Base-by-base conservation (phyloP, 2,329 filamentous ascomycete genomes). In the Colletotrichum sp. region DNA sequence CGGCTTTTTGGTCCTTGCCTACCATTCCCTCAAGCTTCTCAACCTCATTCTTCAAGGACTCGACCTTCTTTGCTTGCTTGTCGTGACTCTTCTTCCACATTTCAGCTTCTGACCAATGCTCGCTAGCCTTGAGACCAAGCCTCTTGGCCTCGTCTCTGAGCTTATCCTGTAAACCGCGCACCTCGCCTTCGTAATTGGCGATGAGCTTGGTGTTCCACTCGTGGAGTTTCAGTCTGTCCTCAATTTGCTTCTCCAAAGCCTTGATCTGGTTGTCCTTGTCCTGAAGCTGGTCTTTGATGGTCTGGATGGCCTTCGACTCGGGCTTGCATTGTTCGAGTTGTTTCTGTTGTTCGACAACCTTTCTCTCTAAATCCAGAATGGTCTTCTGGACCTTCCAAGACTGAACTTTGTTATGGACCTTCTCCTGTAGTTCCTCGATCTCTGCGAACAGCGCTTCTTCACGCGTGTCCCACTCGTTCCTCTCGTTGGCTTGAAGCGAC, bases 321-420 rank as follows among this genome's bases (percentile, higher is more conserved):
- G 43, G 43, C 43, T 21, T 52, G 43, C 3, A 21, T 52, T 24
- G n/a, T 21, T 52, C 43, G 43, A 52, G 43, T 52, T 52, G 10
- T 52, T 52, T 3, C 10, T 21, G n/a, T 52, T 52, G 43, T 24
- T 52, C 16, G n/a, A 2, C 43, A 1, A 52, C 1, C n/a, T 12
- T 52, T 0, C 1, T 52, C n/a, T 3, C 0, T 7, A 21, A 24
- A 52, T 8, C 10, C 43, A 1, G n/a, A 24, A 2, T 52, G 43
- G 4, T 13, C n/a, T 3, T 9, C 43, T 52, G 10, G n/a, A 21
- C 2, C 3, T 21, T 0, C 43, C 18, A 21, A 52, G n/a, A 21
- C 6, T 52, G 10, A 12, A 24, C 43, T 21, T 12, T 52, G 43
- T 3, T 2, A 10, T 13, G 0, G 43, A 52, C 43, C 38, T n/a